Evolutionary conservation across 345 rosid species (phyloP), one percentile per base, ranked within the genome.

Genomic region (Garcia nutans): DNA sequence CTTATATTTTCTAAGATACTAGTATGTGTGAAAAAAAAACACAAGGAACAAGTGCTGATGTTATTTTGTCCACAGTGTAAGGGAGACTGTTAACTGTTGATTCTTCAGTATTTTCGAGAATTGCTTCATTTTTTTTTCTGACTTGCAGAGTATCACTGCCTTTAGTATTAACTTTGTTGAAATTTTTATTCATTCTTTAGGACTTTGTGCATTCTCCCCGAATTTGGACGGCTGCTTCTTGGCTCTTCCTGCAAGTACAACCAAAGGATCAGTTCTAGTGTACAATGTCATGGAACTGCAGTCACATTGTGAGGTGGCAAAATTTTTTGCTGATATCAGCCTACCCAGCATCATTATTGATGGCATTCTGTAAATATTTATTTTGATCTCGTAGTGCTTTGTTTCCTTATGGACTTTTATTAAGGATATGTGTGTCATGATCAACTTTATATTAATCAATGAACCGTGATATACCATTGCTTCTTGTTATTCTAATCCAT

Each of bases 191-290:
- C n/a, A 50, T 71, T 19, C 55, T 59, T 52, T 86, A 94, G 98
- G 97, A 74, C 88, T 94, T 58, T 88, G 89, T 85, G 98, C 92
- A 64, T 91, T 94, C 83, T 94, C 97, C 52, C 92, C 98, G 65
- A 71, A 82, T 85, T 82, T 76, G 79, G 97, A 91, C 67, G 95
- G 89, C 64, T 94, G 98, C 88, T 94, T 88, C 87, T 86, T 94
- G 79, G 98, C 98, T 74, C 85, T 94, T 83, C 98, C 98, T 65
- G 97, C 98, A 60, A 92, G 97, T 81, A 72, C 80, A 6, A 80
- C 87, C 17, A 91, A 84, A 87, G 98, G 98, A 82, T 85, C 92
- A 64, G 95, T 92, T 67, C 76, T 92, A 85, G 83, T 94, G 71
- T 94, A 94, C 87, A 94, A 92, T 75, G 98, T 85, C 79, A 89